Conservation (phyloP, 2,329 filamentous ascomycete species). For the Trichophyton schoenleinii region DNA sequence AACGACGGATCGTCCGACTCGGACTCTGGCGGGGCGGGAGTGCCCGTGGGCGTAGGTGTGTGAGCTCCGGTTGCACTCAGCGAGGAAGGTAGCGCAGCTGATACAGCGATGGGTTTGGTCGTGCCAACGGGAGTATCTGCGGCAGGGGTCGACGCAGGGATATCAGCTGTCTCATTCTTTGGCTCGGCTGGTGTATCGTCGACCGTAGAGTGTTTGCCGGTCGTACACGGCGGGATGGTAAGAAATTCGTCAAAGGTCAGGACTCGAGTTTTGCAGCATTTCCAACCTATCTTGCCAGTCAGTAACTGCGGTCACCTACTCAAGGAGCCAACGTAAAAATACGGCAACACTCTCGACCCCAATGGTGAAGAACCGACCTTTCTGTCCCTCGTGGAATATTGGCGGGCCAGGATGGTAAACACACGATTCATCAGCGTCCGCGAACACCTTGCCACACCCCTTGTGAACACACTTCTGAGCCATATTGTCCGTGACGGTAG, state of each 20-base stretch:
- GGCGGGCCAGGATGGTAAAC: conserved; percentile 87
- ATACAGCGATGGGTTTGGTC: conserved; percentile 15
- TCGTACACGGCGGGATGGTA: conserved; percentile 78
- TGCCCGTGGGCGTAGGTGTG: conserved; percentile 24
- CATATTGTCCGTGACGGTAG: conserved; percentile 18
- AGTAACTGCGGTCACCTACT: background rate
- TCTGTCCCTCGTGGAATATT: conserved; percentile 94
- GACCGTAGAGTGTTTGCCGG: conserved; percentile 80
- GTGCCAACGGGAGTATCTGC: conserved; percentile 12
- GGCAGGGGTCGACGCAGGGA: conserved; percentile 6
- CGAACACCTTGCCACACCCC: conserved; percentile 81
- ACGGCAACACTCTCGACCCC: background rate
- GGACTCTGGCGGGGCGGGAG: conserved; percentile 55
- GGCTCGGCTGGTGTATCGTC: conserved; percentile 51
- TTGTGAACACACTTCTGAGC: conserved; percentile 78
- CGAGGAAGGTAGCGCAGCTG: conserved; percentile 19
- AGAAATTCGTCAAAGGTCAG: conserved; percentile 98
- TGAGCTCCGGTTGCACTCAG: conserved; percentile 22
- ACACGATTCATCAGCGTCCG: conserved; percentile 70
- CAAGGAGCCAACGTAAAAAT: background rate
- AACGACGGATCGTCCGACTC: conserved; percentile 74
- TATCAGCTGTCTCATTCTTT: conserved; percentile 21
- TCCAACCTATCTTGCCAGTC: conserved; percentile 63
- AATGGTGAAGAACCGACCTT: conserved; percentile 53
- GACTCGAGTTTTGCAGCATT: conserved; percentile 95